Conservation (phyloP, 2,329 filamentous ascomycete genomes). For the Xylaria sp. region DNA sequence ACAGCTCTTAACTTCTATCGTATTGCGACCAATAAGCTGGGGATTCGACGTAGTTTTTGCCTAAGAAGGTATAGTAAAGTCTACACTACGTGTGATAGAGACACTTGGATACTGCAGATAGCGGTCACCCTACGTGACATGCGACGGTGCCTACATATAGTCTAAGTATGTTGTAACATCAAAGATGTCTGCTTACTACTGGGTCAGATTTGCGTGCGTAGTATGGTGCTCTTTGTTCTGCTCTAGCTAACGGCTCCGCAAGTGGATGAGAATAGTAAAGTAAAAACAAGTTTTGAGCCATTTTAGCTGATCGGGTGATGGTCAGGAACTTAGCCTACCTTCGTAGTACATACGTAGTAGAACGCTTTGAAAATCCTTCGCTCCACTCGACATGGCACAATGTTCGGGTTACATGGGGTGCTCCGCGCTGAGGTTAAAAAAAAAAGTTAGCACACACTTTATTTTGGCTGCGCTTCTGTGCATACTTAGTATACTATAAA, state of each 20-base stretch:
- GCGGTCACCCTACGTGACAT: background rate
- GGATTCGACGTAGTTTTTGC: background rate
- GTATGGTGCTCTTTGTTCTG: background rate
- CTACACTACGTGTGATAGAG: background rate
- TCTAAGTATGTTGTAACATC: background rate
- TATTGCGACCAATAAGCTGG: slow-evolving; percentile 15
- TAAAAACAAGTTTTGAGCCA: background rate
- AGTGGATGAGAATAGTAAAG: background rate
- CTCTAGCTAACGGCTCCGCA: background rate
- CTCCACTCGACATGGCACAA: background rate
- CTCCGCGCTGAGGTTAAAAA: background rate
- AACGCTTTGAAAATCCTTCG: background rate
- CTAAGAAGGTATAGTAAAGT: background rate
- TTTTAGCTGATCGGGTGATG: background rate
- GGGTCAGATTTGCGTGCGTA: background rate
- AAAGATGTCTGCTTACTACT: slow-evolving; percentile 12
- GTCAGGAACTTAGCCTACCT: background rate
- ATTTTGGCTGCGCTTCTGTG: slow-evolving; percentile 14
- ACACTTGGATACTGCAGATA: background rate
- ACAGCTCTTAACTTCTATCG: background rate
- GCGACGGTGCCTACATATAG: background rate
- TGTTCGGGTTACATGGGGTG: slow-evolving; percentile 16
- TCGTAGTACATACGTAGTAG: background rate
- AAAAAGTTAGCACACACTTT: slow-evolving; percentile 11
- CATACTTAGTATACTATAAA: background rate